Base-by-base conservation (phyloP, 306 rosid species). In the Cucumis hystrix region DNA sequence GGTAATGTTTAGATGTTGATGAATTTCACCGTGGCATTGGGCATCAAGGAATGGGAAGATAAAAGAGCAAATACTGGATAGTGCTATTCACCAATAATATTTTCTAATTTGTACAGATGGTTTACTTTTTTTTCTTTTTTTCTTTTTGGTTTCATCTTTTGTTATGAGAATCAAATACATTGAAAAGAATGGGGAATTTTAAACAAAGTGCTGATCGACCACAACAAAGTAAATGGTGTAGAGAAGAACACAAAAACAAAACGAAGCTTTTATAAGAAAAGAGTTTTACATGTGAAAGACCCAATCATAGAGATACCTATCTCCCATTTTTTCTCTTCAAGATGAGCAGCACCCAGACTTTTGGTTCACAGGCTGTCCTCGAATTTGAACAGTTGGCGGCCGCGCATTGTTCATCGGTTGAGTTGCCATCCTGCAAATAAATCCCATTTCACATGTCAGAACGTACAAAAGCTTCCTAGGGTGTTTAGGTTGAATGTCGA, bases 291-390 rank as follows among this genome's bases (percentile, higher is more conserved):
- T 80, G 87, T 83, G 85, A 76, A 21, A 23, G 80, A 79, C 77
- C 33, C 9, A 72, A 71, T 66, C 76, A 14, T 15, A 20, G 10
- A n/a, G 17, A 67, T 10, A 2, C n/a, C 37, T 4, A 33, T 33
- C 37, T 33, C 74, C 23, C 12, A 59, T 14, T 65, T 77, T 77
- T 87, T 79, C 83, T 79, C 83, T 89, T 80, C 74, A 96, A 86
- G 91, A 80, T 11, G 98, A 96, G 97, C 99, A 96, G 89, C 99
- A 96, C 76, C 99, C 96, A 25, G 93, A 82, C 80, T 91, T 96
- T 85, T 96, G 99, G 87, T 92, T 96, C 76, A 96, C 96, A 0
- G 99, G 99, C 85, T 96, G 98, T 83, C 99, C 99, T 75, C 97
- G 89, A 73, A 96, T 92, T 88, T 92, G 98, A 79, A 96, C 97